A percentile compares a stretch with the other conserved stretches of the same genome.
Evolutionary conservation across 331 rosid species (phyloP).

Genomic region (Stylosanthes scabra): DNA sequence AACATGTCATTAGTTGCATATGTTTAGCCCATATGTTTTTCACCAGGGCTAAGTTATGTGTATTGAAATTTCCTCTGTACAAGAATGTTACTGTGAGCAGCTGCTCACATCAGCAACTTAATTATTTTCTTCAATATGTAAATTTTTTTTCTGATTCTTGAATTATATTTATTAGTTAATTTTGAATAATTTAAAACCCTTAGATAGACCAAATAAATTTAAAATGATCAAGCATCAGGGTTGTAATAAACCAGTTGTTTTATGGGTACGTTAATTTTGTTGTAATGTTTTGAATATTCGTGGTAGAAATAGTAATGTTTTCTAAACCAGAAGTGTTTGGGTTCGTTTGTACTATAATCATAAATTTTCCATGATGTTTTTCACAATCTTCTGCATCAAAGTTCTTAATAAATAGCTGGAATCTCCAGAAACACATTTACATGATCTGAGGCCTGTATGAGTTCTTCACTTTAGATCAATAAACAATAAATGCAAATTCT

Average conservation of each 20-base stretch:
- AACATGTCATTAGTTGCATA: conserved; percentile 15
- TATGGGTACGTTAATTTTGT: too few species aligned
- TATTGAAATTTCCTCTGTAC: conserved; percentile 31
- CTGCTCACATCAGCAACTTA: conserved; percentile 20
- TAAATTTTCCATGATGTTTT: not conserved
- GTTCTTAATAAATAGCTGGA: conserved; percentile 8
- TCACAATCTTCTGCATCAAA: conserved; percentile 8
- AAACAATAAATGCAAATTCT: not conserved
- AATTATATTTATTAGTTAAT: not conserved
- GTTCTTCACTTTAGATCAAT: conserved; percentile 14
- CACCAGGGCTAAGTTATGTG: conserved; percentile 45
- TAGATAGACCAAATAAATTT: too few species aligned
- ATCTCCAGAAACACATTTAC: conserved; percentile 16
- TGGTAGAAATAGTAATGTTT: too few species aligned
- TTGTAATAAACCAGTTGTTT: too few species aligned
- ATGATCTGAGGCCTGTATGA: not conserved
- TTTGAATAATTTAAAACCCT: conserved; percentile 2
- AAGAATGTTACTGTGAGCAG: conserved; percentile 19
- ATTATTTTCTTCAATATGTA: conserved; percentile 21
- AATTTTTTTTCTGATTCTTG: conserved; percentile 4
- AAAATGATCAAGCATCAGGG: too few species aligned
- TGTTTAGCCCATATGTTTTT: conserved; percentile 49
- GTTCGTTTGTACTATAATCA: too few species aligned
- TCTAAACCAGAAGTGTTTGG: too few species aligned
- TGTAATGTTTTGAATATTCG: too few species aligned